phyloP scores from a whole-genome alignment of 352 stramenopile species.

The Phytophthora foliorum region DNA sequence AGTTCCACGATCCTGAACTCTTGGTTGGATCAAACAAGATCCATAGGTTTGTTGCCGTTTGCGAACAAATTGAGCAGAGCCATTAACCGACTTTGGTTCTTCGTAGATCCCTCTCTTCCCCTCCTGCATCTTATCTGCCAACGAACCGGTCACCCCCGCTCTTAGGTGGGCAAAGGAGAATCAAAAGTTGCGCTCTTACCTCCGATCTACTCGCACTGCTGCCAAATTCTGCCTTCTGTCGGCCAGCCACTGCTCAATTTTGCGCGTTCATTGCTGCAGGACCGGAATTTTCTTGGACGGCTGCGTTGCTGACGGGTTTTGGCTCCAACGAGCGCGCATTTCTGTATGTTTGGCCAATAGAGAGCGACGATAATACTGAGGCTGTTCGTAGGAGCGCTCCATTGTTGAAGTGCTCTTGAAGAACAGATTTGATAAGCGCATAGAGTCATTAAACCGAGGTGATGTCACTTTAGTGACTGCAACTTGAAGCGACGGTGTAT shows the following conservation, averaged over 20 bases:
- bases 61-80: background rate
- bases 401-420: background rate
- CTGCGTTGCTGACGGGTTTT: background rate
- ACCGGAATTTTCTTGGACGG: background rate
- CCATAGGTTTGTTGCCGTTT: background rate
- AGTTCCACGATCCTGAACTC: background rate
- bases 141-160: background rate
- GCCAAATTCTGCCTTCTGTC: background rate
- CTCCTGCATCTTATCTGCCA: background rate
- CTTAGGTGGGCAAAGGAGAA: conserved; percentile 17
- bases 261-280: background rate
- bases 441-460: background rate
- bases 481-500: conserved; percentile 19
- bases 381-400: background rate
- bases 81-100: background rate
- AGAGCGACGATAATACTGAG: background rate
- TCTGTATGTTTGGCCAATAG: conserved; percentile 10
- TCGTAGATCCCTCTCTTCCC: background rate
- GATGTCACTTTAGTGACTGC: conserved; percentile 2
- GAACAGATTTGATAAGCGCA: background rate
- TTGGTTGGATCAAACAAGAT: background rate
- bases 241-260: background rate
- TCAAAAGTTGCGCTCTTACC: conserved; percentile 19
- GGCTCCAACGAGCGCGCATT: background rate
- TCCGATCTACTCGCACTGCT: background rate